Evolutionary conservation across 169 alveolate species (phyloP).

Genomic region (Theileria orientalis): DNA sequence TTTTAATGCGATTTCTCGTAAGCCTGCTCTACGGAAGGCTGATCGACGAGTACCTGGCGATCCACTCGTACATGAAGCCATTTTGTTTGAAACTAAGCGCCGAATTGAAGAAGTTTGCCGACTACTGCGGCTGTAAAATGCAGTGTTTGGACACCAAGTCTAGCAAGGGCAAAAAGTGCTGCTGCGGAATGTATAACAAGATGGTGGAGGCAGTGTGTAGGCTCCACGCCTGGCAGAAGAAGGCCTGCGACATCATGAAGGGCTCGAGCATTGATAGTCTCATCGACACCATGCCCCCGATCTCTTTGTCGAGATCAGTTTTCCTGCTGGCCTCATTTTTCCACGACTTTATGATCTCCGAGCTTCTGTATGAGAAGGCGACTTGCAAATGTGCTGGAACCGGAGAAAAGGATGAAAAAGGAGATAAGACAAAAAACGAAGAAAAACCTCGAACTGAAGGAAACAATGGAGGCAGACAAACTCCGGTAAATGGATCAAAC

Average conservation of each 20-base stretch:
- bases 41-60: constrained; percentile 1
- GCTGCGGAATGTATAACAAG: constrained; percentile 3
- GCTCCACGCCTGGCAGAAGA: not conserved
- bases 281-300: constrained; percentile 9
- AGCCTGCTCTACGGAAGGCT: constrained; percentile 1
- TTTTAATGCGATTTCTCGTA: not conserved
- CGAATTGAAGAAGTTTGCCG: not conserved
- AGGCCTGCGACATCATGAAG: not conserved
- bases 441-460: no score
- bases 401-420: not conserved
- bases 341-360: constrained; percentile 8
- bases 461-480: no score
- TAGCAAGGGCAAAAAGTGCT: constrained; percentile 7
- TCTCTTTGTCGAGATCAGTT: constrained; percentile 9
- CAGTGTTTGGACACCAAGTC: not conserved
- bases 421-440: no score
- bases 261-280: constrained; percentile 1
- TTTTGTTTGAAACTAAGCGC: not conserved
- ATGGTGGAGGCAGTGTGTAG: not conserved
- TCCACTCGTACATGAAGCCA: constrained; percentile 10
- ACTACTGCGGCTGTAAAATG: not conserved
- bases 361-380: not conserved
- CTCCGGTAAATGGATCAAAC: no score
- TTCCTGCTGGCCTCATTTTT: constrained; percentile 15
- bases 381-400: constrained; percentile 6